A percentile compares a stretch with the other conserved stretches of the same genome.
Conservation (phyloP, 768 basidiomycete genomes). For the Pisolithus tinctorius region DNA sequence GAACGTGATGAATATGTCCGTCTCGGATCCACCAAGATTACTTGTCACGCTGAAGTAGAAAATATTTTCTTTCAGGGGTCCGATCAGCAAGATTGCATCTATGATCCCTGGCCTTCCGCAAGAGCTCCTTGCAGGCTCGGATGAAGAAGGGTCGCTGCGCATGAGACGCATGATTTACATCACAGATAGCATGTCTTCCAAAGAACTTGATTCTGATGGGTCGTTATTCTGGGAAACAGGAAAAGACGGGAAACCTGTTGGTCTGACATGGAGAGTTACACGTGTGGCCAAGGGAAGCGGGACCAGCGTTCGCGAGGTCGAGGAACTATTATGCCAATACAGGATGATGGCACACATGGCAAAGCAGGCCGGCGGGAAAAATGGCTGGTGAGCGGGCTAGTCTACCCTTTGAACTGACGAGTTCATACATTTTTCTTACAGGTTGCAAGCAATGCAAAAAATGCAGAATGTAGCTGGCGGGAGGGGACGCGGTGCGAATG, state of each 20-base stretch:
- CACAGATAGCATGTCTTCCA: constrained; percentile 93
- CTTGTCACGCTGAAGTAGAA: constrained; percentile 3
- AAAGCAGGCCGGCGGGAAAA: constrained; percentile 95
- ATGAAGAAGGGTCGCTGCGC: constrained; percentile 84
- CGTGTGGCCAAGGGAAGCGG: constrained; percentile 92
- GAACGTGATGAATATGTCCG: constrained; percentile 96
- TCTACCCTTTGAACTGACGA: neutral
- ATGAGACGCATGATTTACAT: constrained; percentile 99
- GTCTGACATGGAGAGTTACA: constrained; percentile 85
- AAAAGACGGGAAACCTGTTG: constrained; percentile 77
- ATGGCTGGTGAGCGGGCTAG: constrained; percentile 63
- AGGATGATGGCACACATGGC: constrained; percentile 99
- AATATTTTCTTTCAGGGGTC: constrained; percentile 60
- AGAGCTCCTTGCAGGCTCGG: constrained; percentile 83
- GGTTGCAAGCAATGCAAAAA: constrained; percentile 86
- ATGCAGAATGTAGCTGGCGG: constrained; percentile 85
- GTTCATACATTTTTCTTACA: constrained; percentile 19
- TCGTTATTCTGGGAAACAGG: constrained; percentile 79
- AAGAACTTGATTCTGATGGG: constrained; percentile 94
- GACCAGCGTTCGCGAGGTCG: constrained; percentile 94
- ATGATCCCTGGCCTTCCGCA: constrained; percentile 98
- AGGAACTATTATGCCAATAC: constrained; percentile 93
- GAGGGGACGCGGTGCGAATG: constrained; percentile 78
- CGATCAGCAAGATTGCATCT: constrained; percentile 94
- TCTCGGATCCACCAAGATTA: constrained; percentile 9